These are phyloP conservation scores for Heracleum sosnowskyi DNA, from an alignment of 129 eudicot genomes.

Conservation along the genomic window DNA sequence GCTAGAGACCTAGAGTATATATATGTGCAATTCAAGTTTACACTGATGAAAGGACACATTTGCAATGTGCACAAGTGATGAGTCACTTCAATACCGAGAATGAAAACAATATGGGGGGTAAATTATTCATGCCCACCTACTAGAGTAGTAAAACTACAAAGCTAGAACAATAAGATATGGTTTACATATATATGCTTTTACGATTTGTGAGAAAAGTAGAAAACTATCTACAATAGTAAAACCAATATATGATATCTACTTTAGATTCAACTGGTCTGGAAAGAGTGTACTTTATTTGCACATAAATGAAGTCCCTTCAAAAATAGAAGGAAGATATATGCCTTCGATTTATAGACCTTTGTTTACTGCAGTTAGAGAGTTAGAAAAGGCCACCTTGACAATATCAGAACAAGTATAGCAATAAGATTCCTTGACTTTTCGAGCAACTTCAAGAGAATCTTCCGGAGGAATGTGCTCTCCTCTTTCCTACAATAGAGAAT, in stretches of 20 bases:
- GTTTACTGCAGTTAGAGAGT: constrained; percentile 4
- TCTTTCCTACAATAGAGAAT: constrained; percentile 65
- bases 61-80: not conserved
- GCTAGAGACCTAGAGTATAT: too few relatives aligned
- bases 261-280: not conserved
- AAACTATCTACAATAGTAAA: not conserved
- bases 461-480: constrained; percentile 95
- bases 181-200: not conserved
- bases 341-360: not conserved
- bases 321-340: not conserved
- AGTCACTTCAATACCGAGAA: not conserved
- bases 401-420: constrained; percentile 97
- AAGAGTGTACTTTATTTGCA: not conserved
- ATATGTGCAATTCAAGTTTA: not conserved
- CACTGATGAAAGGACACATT: not conserved
- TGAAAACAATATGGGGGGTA: not conserved
- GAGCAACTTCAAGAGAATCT: constrained; percentile 92
- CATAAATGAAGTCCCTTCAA: not conserved
- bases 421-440: constrained; percentile 87
- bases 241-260: not conserved
- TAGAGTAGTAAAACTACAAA: not conserved
- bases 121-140: not conserved
- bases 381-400: constrained; percentile 62
- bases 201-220: not conserved
- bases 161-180: not conserved